phyloP scores from a whole-genome alignment of 2,329 filamentous ascomycete genomes.

The Magnaporthales sp. region DNA sequence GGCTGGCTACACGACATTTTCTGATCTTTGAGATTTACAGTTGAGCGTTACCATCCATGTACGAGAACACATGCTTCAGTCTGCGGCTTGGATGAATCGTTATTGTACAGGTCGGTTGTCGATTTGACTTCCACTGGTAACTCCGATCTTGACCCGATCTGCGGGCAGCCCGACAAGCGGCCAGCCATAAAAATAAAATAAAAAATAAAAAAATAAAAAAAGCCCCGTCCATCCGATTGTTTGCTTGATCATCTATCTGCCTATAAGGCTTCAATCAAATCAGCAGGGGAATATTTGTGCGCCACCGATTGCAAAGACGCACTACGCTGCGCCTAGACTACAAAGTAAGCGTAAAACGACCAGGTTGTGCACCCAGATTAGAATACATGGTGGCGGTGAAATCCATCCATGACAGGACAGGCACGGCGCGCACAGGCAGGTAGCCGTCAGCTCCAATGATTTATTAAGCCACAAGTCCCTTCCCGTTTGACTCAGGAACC shows the following conservation, averaged over 20 bases:
- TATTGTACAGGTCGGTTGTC: not conserved
- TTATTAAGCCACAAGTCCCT: not conserved
- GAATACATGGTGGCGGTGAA: not conserved
- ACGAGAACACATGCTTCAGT: not conserved
- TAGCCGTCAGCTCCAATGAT: not conserved
- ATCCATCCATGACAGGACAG: not conserved
- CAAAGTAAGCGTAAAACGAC: not conserved
- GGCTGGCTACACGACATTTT: not conserved
- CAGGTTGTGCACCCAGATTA: not conserved
- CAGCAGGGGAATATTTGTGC: not conserved
- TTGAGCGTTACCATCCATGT: not conserved
- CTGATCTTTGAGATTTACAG: not conserved
- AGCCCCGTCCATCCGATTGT: not conserved
- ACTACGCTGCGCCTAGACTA: not conserved
- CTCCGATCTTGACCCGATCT: not conserved
- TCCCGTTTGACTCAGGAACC: conserved; percentile 22
- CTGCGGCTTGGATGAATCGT: not conserved
- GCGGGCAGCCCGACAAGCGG: not conserved
- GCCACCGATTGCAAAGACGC: not conserved
- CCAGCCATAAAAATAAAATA: not conserved
- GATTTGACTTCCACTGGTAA: not conserved
- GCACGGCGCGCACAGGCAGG: not conserved
- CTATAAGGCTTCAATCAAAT: not conserved
- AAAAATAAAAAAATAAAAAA: not conserved
- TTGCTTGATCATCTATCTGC: not conserved